A percentile compares a stretch with the other conserved stretches of the same genome.
Conservation (phyloP, 257 asterid species). For the Buddleja alternifolia region DNA sequence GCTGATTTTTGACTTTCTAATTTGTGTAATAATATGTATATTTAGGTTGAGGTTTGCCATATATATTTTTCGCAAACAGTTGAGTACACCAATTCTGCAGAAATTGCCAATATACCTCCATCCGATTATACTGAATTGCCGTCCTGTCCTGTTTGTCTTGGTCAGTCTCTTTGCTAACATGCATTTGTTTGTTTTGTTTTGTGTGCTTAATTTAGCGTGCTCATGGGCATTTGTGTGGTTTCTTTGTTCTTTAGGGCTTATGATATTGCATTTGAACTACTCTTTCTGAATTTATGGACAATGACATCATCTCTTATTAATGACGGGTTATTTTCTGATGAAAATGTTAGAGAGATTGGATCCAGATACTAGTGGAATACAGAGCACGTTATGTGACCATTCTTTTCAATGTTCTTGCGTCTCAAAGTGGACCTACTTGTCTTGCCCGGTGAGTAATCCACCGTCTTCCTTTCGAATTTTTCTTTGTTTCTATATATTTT, state of each 20-base stretch:
- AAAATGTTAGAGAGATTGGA: conserved; percentile 82
- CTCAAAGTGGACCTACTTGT: conserved; percentile 87
- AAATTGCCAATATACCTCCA: conserved; percentile 66
- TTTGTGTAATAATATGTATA: conserved; percentile 26
- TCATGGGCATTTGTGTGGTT: background rate
- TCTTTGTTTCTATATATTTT: background rate
- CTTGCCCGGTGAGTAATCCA: conserved; percentile 82
- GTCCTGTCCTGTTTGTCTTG: conserved; percentile 93
- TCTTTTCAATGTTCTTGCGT: conserved; percentile 90
- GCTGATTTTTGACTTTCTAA: conserved; percentile 9
- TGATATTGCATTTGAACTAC: conserved; percentile 7
- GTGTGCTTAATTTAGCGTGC: background rate
- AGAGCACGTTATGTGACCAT: conserved; percentile 89
- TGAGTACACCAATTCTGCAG: conserved; percentile 56
- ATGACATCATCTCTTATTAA: conserved; percentile 2
- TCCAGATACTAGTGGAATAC: conserved; percentile 96
- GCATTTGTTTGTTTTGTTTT: background rate
- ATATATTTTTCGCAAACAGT: conserved; percentile 78
- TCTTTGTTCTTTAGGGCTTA: background rate
- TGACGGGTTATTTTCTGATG: conserved; percentile 23
- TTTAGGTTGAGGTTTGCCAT: conserved; percentile 94
- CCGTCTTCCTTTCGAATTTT: conserved; percentile 14
- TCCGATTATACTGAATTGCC: conserved; percentile 86
- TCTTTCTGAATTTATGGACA: conserved; percentile 2
- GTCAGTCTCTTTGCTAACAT: conserved; percentile 51